A percentile compares a stretch with the other conserved stretches of the same genome.
phyloP scores from a whole-genome alignment of 495 filamentous ascomycete species.

The Tuber magnatum region DNA sequence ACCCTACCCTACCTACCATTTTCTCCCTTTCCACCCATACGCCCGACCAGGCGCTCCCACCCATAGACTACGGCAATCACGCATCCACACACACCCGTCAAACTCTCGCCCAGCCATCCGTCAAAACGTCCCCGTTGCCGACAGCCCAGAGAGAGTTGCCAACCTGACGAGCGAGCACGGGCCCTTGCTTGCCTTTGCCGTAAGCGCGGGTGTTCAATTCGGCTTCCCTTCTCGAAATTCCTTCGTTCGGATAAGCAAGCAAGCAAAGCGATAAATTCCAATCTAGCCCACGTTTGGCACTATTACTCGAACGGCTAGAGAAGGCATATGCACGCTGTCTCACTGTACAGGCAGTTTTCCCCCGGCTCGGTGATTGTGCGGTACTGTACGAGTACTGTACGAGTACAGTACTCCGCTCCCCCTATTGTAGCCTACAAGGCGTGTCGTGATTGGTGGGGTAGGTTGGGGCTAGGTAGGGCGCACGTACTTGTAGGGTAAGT shows the following conservation, averaged over 20 bases:
- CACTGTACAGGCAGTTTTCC: neutral
- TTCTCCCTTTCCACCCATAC: neutral
- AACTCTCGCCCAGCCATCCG: neutral
- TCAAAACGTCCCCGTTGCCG: neutral
- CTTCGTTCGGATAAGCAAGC: neutral
- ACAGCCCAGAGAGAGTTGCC: neutral
- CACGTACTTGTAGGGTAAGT: neutral
- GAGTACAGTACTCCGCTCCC: neutral
- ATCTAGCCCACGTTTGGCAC: neutral
- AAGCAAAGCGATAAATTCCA: neutral
- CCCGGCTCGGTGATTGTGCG: neutral
- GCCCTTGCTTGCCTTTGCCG: neutral
- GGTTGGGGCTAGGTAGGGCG: neutral
- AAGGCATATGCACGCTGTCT: neutral
- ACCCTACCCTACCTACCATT: too few species aligned
- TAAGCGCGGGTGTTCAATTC: neutral
- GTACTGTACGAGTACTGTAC: too few species aligned
- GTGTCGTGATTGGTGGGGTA: neutral
- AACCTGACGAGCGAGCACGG: neutral
- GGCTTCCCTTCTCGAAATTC: constrained; percentile 1
- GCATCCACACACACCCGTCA: neutral
- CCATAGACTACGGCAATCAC: neutral
- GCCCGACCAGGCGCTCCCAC: neutral
- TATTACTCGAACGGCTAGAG: neutral
- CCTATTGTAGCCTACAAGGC: too few species aligned